Base-by-base conservation (phyloP, 768 basidiomycete genomes). In the Leccinellum albellum region DNA sequence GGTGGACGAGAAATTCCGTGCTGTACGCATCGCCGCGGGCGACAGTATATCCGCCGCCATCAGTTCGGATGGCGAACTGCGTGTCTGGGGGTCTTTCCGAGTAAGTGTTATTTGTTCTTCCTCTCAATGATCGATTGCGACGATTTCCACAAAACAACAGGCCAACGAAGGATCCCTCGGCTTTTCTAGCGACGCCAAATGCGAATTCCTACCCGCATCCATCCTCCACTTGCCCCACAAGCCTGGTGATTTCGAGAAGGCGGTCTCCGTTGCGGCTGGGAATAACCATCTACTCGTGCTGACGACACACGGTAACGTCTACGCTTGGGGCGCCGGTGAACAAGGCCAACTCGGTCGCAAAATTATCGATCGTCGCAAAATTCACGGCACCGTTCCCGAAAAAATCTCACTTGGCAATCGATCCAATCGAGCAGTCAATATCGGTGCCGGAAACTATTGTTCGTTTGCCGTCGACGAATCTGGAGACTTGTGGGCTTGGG, bases 401-500 rank as follows among this genome's bases (percentile, higher is more conserved):
- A 88, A 88, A 64, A 82, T 98, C 40, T 81, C 83, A 2, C 80
- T 98, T n/a, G 86, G 87, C 20, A 74, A 69, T 24, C 83, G 87
- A n/a, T 69, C 75, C 26, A 82, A 86, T 55, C 82, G 85, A 56
- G 84, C 85, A 46, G 85, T 87, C 13, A 75, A 74, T 42, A 76
- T 98, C 59, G 93, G 93, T 4, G 82, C 93, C 0, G 95, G 96
- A 7, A 80, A 81, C 51, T 91, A 86, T 72, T 89, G 91, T 66
- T 95, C 93, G 0, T 98, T 97, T 66, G 95, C 94, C 3, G 85
- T 98, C 55, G 88, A 94, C 69, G 82, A 88, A 52, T 75, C 78
- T 6, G 94, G 93, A 28, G 83, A 81, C 50, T 89, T 96, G 9
- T 98, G 88, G 86, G 93, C 85, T 13, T 98, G 96, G 96, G 96